Conservation (phyloP, 2,329 filamentous ascomycete species). For the Cyclaneusma minus region DNA sequence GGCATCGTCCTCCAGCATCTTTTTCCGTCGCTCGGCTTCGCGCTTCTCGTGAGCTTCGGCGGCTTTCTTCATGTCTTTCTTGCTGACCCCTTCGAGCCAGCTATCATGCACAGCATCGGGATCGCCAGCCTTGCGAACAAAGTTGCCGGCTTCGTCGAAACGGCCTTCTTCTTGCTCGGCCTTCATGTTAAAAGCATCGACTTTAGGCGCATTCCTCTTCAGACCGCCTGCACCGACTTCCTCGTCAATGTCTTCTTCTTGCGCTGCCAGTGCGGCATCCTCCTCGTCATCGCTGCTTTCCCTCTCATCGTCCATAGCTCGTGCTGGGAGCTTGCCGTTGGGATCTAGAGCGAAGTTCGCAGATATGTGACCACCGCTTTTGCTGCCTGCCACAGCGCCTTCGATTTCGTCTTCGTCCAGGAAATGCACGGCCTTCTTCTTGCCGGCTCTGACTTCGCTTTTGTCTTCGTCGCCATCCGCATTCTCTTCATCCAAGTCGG, state of each 20-base stretch:
- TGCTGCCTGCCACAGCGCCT: conserved; percentile 62
- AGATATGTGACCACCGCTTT: conserved; percentile 52
- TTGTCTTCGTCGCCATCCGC: conserved; percentile 37
- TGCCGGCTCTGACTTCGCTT: conserved; percentile 32
- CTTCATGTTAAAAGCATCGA: conserved; percentile 93
- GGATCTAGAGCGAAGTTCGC: conserved; percentile 44
- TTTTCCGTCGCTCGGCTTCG: conserved; percentile 58
- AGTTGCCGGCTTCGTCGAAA: conserved; percentile 87
- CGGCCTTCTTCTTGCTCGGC: conserved; percentile 81
- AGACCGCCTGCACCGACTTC: conserved; percentile 82
- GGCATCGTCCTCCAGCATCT: conserved; percentile 59
- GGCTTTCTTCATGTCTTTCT: conserved; percentile 82
- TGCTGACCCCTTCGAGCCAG: conserved; percentile 85
- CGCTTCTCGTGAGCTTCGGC: conserved; percentile 77
- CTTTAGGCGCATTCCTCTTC: conserved; percentile 82
- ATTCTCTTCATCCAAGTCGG: conserved; percentile 44
- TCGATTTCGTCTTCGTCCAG: conserved; percentile 50
- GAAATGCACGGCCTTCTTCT: conserved; percentile 49
- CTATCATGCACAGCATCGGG: conserved; percentile 81
- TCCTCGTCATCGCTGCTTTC: conserved; percentile 45
- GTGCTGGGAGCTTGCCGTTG: conserved; percentile 25
- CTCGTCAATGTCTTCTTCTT: conserved; percentile 67
- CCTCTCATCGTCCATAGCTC: conserved; percentile 22
- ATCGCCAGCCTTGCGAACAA: conserved; percentile 73
- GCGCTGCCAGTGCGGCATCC: conserved; percentile 58